A percentile compares a stretch with the other conserved stretches of the same genome.
These are phyloP conservation scores for Dacryopinax spathularia DNA, from an alignment of 768 basidiomycete genomes.

Conservation along the genomic window DNA sequence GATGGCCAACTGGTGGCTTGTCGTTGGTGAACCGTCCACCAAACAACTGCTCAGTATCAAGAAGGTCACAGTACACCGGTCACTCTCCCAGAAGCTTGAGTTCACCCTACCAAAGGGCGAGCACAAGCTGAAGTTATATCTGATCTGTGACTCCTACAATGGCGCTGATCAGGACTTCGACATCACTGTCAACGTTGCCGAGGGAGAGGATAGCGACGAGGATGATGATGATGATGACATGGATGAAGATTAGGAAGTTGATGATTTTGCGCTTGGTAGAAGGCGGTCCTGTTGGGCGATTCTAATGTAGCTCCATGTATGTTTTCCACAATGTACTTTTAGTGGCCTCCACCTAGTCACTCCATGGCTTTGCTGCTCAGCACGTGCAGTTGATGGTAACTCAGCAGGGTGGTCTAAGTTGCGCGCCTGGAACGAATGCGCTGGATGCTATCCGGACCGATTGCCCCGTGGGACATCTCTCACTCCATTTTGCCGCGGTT, in stretches of 20 bases:
- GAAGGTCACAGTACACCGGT: conserved; percentile 66
- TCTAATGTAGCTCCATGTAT: neutral
- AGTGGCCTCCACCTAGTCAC: neutral
- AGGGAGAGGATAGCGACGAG: conserved; percentile 77
- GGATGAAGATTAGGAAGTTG: conserved; percentile 21
- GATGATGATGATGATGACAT: conserved; percentile 51
- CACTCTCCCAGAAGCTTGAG: conserved; percentile 72
- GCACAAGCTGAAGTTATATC: conserved; percentile 70
- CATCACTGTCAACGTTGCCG: conserved; percentile 73
- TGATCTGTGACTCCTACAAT: conserved; percentile 84
- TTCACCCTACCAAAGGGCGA: conserved; percentile 75
- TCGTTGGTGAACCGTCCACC: conserved; percentile 71
- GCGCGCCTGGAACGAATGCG: neutral
- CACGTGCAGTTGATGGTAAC: neutral
- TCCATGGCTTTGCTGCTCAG: neutral
- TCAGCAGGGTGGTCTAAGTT: neutral
- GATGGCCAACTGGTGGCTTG: conserved; percentile 94
- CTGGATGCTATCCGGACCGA: neutral
- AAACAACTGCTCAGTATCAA: conserved; percentile 74
- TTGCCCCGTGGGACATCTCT: neutral
- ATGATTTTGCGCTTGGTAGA: neutral
- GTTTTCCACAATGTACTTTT: neutral
- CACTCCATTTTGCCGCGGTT: neutral
- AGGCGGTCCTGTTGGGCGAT: neutral
- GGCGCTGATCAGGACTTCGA: conserved; percentile 87